Evolutionary conservation across 257 asterid species (phyloP).

Genomic region (Solanum megistacrolobum): DNA sequence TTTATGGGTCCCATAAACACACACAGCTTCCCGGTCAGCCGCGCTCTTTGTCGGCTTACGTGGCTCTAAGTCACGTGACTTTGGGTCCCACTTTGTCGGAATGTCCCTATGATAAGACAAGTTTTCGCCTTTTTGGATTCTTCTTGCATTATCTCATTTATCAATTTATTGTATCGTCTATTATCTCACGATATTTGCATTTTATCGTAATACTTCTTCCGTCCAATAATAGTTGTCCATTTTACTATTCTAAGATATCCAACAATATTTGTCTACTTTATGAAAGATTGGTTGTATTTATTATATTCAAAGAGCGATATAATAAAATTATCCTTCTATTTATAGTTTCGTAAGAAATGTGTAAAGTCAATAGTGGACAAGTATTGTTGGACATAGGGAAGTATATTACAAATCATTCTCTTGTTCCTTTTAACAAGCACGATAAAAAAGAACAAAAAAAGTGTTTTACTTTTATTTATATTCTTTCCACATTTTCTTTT

Average conservation of each 20-base stretch:
- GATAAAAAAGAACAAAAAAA: neutral
- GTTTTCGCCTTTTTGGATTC: constrained; percentile 2
- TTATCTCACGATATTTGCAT: neutral
- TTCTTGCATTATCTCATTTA: neutral
- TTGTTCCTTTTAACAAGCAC: neutral
- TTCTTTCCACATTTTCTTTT: neutral
- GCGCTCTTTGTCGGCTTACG: constrained; percentile 8
- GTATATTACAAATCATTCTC: neutral
- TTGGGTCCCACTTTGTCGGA: constrained; percentile 23
- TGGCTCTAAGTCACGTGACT: constrained; percentile 16
- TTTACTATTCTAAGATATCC: too few relatives aligned
- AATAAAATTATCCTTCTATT: accelerated
- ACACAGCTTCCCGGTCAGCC: neutral
- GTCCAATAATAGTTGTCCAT: neutral
- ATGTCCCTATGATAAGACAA: constrained; percentile 20
- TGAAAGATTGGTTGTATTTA: too few relatives aligned
- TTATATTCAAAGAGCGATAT: neutral
- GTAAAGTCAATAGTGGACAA: accelerated
- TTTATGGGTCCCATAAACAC: neutral
- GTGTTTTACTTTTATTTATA: neutral
- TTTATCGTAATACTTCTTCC: accelerated
- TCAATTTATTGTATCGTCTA: neutral
- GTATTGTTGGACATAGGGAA: accelerated
- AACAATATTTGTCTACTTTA: accelerated
- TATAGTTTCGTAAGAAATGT: accelerated